Conservation (phyloP, 2,329 filamentous ascomycete genomes). For the Berkeleyomyces rouxiae region DNA sequence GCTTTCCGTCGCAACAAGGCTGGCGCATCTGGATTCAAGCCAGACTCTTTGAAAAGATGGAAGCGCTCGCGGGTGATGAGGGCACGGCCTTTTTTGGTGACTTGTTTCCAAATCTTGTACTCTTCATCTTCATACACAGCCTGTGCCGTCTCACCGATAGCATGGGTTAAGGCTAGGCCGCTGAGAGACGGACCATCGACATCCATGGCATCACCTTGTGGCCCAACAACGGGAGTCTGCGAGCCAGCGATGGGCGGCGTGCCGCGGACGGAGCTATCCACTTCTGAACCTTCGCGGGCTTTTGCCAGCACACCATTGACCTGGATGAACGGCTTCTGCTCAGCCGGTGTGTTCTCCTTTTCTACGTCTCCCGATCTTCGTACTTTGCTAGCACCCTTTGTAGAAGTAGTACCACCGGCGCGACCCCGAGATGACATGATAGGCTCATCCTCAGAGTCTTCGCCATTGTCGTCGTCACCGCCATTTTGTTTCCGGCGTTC, state of each 20-base stretch:
- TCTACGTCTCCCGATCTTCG: constrained; percentile 47
- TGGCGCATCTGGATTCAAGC: constrained; percentile 72
- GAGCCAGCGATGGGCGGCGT: constrained; percentile 66
- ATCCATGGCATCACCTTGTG: constrained; percentile 74
- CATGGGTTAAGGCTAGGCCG: constrained; percentile 45
- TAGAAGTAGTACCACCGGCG: constrained; percentile 46
- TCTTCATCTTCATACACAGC: constrained; percentile 82
- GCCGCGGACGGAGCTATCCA: constrained; percentile 56
- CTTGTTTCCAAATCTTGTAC: constrained; percentile 97
- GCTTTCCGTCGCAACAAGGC: constrained; percentile 71
- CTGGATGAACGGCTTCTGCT: constrained; percentile 56
- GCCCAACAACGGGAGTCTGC: constrained; percentile 58
- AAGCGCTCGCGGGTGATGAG: constrained; percentile 71
- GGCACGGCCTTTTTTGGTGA: constrained; percentile 91
- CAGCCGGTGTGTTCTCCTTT: constrained; percentile 65
- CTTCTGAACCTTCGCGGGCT: constrained; percentile 60
- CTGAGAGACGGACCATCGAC: constrained; percentile 61
- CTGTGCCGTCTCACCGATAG: constrained; percentile 49
- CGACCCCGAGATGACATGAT: constrained; percentile 95
- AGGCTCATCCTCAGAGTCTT: constrained; percentile 91
- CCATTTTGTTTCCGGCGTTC: constrained; percentile 74
- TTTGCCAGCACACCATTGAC: constrained; percentile 47
- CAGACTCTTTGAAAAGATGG: constrained; percentile 69
- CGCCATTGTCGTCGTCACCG: constrained; percentile 62
- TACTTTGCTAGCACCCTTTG: constrained; percentile 56